A percentile compares a stretch with the other conserved stretches of the same genome.
Evolutionary conservation across 2,329 filamentous ascomycete genomes (phyloP).

Genomic region (Dactylellina parvicollis): DNA sequence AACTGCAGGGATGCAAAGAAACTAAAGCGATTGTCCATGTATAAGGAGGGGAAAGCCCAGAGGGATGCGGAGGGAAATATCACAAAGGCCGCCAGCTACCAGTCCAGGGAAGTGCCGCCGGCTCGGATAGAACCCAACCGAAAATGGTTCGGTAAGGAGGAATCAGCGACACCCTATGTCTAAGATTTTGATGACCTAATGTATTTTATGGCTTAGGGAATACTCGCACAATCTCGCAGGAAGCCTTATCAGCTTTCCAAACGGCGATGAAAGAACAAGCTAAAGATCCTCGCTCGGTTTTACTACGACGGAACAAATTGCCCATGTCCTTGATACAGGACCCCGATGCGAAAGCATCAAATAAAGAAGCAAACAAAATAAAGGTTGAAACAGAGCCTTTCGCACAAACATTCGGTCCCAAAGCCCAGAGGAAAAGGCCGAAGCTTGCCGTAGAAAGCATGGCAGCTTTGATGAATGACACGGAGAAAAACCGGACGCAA

Average conservation of each 20-base stretch:
- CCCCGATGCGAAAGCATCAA: constrained; percentile 77
- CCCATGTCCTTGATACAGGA: constrained; percentile 94
- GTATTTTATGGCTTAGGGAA: constrained; percentile 68
- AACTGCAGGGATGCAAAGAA: constrained; percentile 74
- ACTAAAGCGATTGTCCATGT: constrained; percentile 87
- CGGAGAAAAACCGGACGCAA: constrained; percentile 79
- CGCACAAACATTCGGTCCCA: constrained; percentile 88
- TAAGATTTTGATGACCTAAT: neutral
- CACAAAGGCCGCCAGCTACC: constrained; percentile 82
- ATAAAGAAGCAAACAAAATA: constrained; percentile 94
- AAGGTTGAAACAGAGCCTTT: constrained; percentile 88
- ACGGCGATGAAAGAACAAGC: constrained; percentile 91
- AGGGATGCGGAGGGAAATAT: constrained; percentile 84
- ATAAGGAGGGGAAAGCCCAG: constrained; percentile 85
- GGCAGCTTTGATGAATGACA: constrained; percentile 81
- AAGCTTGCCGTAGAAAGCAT: constrained; percentile 87
- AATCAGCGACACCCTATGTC: neutral
- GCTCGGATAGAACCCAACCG: constrained; percentile 94
- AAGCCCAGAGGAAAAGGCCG: constrained; percentile 89
- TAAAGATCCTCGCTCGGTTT: constrained; percentile 88
- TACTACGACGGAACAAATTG: constrained; percentile 91
- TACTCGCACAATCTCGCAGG: constrained; percentile 87
- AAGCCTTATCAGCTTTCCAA: constrained; percentile 85
- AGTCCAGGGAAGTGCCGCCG: constrained; percentile 80
- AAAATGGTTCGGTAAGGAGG: constrained; percentile 79